Conservation (phyloP, 139 green algal genomes). For the Chara braunii region DNA sequence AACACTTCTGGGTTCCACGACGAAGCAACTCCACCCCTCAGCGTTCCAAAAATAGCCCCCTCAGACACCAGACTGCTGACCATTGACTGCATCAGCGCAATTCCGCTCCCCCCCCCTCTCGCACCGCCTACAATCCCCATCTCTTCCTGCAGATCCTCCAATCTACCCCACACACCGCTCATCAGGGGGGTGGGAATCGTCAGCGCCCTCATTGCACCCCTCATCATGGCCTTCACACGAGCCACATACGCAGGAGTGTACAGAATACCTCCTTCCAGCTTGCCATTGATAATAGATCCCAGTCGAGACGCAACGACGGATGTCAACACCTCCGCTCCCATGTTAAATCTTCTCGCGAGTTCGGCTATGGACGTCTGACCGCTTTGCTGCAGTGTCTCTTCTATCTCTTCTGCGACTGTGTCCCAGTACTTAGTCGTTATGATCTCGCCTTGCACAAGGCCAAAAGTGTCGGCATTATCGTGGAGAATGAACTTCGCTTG, state of each 20-base stretch:
- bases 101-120: neutral
- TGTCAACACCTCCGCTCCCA: conserved; percentile 69
- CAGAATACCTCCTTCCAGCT: conserved; percentile 65
- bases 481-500: conserved; percentile 14
- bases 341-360: conserved; percentile 64
- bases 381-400: conserved; percentile 63
- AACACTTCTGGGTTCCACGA: conserved; percentile 64
- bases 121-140: neutral
- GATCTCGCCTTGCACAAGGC: conserved; percentile 70
- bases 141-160: neutral
- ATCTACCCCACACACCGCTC: conserved; percentile 46
- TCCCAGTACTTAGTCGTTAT: conserved; percentile 77
- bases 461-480: neutral
- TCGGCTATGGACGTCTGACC: conserved; percentile 62
- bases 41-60: conserved; percentile 49
- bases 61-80: too few species aligned
- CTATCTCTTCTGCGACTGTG: conserved; percentile 65
- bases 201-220: conserved; percentile 67
- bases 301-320: conserved; percentile 49
- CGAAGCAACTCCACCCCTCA: conserved; percentile 56
- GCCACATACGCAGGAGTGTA: conserved; percentile 74
- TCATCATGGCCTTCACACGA: conserved; percentile 64
- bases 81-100: conserved; percentile 42
- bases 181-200: conserved; percentile 40
- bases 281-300: conserved; percentile 46